phyloP scores from a whole-genome alignment of 2,329 filamentous ascomycete genomes.

The Ceratocystis cubensis region DNA sequence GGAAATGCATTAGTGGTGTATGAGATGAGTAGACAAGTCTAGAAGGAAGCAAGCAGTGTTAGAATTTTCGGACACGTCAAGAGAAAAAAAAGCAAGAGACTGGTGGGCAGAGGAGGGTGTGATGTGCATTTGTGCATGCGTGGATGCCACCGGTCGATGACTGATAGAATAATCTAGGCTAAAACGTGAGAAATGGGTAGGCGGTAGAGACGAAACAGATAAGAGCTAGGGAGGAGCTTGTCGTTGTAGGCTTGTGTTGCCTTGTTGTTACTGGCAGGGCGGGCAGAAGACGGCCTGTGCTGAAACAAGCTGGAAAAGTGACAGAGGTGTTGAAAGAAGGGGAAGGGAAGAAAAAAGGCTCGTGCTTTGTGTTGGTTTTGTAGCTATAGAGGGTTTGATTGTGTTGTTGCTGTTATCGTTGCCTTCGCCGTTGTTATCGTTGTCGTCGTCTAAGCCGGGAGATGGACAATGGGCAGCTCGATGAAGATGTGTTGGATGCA shows the following conservation, averaged over 20 bases:
- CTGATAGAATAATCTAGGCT: background rate
- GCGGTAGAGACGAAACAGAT: background rate
- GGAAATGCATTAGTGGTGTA: slow-evolving; percentile 99
- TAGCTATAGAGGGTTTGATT: background rate
- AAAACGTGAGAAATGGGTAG: background rate
- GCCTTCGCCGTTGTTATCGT: background rate
- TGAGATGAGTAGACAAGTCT: slow-evolving; percentile 98
- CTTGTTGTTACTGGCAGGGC: background rate
- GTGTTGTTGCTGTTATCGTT: background rate
- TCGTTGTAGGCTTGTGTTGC: no score
- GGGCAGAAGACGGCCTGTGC: slow-evolving; percentile 12
- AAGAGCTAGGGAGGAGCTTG: background rate
- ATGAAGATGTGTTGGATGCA: no score
- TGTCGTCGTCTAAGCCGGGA: background rate
- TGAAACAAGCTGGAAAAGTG: slow-evolving; percentile 6
- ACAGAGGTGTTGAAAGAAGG: background rate
- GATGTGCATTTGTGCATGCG: background rate
- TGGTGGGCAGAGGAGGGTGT: background rate
- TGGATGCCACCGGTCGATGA: background rate
- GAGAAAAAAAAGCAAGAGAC: slow-evolving; percentile 10
- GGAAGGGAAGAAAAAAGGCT: background rate
- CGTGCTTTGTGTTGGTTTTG: slow-evolving; percentile 15
- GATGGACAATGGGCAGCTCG: background rate
- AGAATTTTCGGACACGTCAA: slow-evolving; percentile 25
- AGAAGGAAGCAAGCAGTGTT: slow-evolving; percentile 13